Percentiles rank a stretch among this genome's conserved stretches.
These are phyloP conservation scores for Boletus sp. DNA, from an alignment of 768 basidiomycete species.

Conservation along the genomic window DNA sequence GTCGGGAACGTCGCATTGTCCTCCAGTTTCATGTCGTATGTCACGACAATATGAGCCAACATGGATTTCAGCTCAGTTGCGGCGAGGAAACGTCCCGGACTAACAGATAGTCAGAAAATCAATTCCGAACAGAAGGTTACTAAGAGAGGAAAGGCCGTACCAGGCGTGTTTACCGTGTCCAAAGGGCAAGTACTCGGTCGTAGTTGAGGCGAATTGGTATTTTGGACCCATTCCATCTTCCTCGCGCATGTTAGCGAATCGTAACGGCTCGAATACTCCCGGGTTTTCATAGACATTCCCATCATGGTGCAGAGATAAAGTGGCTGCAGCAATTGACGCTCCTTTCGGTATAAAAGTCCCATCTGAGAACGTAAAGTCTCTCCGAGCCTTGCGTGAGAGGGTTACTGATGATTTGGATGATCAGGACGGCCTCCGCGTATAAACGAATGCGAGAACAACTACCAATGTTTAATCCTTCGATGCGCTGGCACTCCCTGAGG, in stretches of 20 bases:
- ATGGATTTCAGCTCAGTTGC: slow-evolving; percentile 9
- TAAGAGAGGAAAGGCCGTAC: background rate
- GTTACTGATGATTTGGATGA: background rate
- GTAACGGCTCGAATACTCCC: slow-evolving; percentile 6
- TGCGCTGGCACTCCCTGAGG: background rate
- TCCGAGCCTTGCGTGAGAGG: slow-evolving; percentile 25
- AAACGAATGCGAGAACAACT: slow-evolving; percentile 13
- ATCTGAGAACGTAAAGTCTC: slow-evolving; percentile 37
- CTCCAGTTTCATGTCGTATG: slow-evolving; percentile 9
- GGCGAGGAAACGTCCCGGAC: slow-evolving; percentile 19
- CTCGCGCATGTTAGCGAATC: slow-evolving; percentile 25
- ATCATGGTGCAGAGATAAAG: slow-evolving; percentile 22
- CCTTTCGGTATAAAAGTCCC: slow-evolving; percentile 39
- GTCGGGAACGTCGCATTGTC: background rate
- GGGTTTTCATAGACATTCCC: slow-evolving; percentile 31
- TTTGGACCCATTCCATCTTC: slow-evolving; percentile 30
- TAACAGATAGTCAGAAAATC: background rate
- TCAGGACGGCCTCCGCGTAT: slow-evolving; percentile 11
- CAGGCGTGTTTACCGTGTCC: slow-evolving; percentile 28
- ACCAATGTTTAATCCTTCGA: slow-evolving; percentile 13
- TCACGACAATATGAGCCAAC: slow-evolving; percentile 11
- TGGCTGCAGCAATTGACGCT: slow-evolving; percentile 21
- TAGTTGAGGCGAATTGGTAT: slow-evolving; percentile 35
- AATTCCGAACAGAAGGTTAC: background rate
- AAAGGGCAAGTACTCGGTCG: slow-evolving; percentile 35